A percentile compares a stretch with the other conserved stretches of the same genome.
Conservation (phyloP, 345 rosid genomes). For the Conringia planisiliqua region DNA sequence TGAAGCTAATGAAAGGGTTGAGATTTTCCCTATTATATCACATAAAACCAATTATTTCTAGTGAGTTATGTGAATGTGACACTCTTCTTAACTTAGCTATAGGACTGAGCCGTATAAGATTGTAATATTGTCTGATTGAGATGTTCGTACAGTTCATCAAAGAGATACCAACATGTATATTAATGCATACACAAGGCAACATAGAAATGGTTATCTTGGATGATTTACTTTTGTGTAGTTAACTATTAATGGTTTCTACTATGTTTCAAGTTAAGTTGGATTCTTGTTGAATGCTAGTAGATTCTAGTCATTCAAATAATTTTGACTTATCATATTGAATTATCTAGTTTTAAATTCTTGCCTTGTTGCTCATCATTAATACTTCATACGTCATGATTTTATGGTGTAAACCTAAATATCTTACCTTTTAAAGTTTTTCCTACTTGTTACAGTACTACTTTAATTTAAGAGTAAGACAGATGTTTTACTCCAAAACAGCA, state of each 20-base stretch:
- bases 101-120: neutral
- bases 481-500: neutral
- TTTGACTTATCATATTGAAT: neutral
- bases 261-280: neutral
- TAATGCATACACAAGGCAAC: too few species aligned
- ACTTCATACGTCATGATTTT: neutral
- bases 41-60: too few species aligned
- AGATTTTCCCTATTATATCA: neutral
- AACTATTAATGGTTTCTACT: neutral
- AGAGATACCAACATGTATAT: rapidly evolving
- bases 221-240: too few species aligned
- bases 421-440: too few species aligned
- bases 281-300: neutral
- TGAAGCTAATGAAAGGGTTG: neutral
- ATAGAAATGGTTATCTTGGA: neutral
- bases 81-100: neutral
- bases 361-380: neutral
- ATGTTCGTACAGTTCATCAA: too few species aligned
- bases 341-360: neutral
- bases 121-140: too few species aligned
- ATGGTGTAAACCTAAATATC: neutral
- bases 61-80: too few species aligned
- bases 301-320: neutral
- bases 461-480: too few species aligned
- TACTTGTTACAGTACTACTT: too few species aligned